These are phyloP conservation scores for Aurifilum marmelostoma DNA, from an alignment of 2,329 filamentous ascomycete genomes.

Conservation along the genomic window DNA sequence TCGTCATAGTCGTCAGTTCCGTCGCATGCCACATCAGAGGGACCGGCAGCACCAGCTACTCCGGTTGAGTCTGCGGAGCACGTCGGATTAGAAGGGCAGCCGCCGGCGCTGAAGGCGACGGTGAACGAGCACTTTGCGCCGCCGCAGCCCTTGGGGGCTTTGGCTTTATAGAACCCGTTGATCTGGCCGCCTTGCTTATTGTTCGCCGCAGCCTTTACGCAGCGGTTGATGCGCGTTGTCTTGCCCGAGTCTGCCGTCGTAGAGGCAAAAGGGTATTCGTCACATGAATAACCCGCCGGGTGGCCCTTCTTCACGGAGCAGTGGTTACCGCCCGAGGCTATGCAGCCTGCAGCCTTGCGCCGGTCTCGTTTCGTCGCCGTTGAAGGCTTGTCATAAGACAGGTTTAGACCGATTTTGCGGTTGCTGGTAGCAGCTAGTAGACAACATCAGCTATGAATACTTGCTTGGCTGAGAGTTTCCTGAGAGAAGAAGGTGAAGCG, in stretches of 20 bases:
- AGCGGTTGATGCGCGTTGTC: not conserved
- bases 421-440: not conserved
- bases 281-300: not conserved
- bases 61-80: not conserved
- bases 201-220: not conserved
- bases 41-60: not conserved
- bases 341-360: not conserved
- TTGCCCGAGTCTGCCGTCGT: not conserved
- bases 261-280: slow-evolving; percentile 1
- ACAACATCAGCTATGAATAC: not conserved
- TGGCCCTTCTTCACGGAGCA: not conserved
- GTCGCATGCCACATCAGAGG: not conserved
- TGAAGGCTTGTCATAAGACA: not conserved
- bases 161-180: not conserved
- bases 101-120: not conserved
- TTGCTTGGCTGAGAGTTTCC: not conserved
- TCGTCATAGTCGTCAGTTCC: not conserved
- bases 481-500: too few relatives aligned
- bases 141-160: not conserved
- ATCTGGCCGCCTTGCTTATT: not conserved
- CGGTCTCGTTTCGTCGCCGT: not conserved
- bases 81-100: not conserved
- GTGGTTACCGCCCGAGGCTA: not conserved
- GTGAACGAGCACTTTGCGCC: not conserved
- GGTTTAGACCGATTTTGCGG: not conserved